These are phyloP conservation scores for Pythium biforme DNA, from an alignment of 352 stramenopile genomes.

Conservation along the genomic window DNA sequence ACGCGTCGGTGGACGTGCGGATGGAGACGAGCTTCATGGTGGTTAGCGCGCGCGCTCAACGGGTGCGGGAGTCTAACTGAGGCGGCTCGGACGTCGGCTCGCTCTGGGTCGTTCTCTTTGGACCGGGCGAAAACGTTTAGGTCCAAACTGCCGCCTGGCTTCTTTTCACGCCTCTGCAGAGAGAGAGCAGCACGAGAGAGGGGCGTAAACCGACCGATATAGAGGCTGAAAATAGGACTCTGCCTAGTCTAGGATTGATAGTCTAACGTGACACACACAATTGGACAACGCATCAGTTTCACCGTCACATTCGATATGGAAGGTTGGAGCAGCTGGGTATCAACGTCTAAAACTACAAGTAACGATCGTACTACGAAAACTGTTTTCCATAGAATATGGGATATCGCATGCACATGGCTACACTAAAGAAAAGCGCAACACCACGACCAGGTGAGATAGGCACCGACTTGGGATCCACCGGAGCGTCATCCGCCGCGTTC, in stretches of 20 bases:
- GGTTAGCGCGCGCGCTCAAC: not conserved
- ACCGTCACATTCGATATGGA: not conserved
- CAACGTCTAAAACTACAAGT: too few species aligned
- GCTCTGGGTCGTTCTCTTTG: constrained; percentile 1
- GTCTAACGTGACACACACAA: constrained; percentile 3
- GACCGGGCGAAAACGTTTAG: constrained; percentile 2
- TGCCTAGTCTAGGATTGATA: constrained; percentile 1
- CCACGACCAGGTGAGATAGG: not conserved
- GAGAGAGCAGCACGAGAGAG: constrained; percentile 8
- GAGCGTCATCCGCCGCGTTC: not conserved
- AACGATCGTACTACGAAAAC: too few species aligned
- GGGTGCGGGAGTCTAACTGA: constrained; percentile 5
- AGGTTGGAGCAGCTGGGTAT: not conserved
- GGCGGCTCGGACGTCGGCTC: not conserved
- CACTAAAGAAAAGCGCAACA: not conserved
- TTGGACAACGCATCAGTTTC: not conserved
- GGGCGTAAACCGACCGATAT: constrained; percentile 21
- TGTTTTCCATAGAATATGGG: not conserved
- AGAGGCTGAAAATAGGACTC: not conserved
- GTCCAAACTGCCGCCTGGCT: constrained; percentile 20
- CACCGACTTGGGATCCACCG: not conserved
- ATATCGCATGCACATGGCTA: not conserved
- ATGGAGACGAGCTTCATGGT: constrained; percentile 88
- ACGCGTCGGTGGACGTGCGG: constrained; percentile 32
- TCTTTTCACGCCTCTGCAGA: constrained; percentile 6